phyloP scores from a whole-genome alignment of 495 filamentous ascomycete species.

The Annulohypoxylon maeteangense region DNA sequence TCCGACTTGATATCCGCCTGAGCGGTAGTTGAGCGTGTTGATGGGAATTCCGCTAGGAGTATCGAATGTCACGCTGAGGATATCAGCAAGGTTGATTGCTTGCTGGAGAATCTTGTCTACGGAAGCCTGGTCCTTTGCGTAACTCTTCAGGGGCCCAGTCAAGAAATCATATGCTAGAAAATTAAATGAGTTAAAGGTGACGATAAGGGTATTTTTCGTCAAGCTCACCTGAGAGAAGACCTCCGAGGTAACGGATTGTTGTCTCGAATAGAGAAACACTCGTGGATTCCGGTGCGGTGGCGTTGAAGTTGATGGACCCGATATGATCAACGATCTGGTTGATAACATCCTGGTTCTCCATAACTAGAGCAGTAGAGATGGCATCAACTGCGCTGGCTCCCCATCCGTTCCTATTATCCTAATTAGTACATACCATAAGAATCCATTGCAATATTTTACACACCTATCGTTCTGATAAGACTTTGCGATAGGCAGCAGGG shows the following conservation, averaged over 20 bases:
- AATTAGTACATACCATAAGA: slow-evolving; percentile 26
- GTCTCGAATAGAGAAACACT: slow-evolving; percentile 87
- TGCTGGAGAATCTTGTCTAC: slow-evolving; percentile 71
- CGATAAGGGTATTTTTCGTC: background rate
- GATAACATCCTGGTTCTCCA: slow-evolving; percentile 75
- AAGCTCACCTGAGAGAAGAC: slow-evolving; percentile 72
- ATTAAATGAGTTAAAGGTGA: background rate
- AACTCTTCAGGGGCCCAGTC: slow-evolving; percentile 70
- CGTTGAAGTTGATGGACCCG: slow-evolving; percentile 72
- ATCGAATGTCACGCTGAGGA: slow-evolving; percentile 80
- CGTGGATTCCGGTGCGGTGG: slow-evolving; percentile 54
- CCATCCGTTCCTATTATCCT: slow-evolving; percentile 76
- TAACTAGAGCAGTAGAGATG: slow-evolving; percentile 81
- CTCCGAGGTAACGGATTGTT: slow-evolving; percentile 86
- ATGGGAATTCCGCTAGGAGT: slow-evolving; percentile 80
- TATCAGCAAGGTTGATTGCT: slow-evolving; percentile 74
- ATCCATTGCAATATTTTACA: slow-evolving; percentile 26
- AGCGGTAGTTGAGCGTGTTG: slow-evolving; percentile 73
- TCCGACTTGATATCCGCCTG: slow-evolving; percentile 54
- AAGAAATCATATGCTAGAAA: slow-evolving; percentile 78
- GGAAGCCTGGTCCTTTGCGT: slow-evolving; percentile 57
- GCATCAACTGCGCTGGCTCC: slow-evolving; percentile 87
- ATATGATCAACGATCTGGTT: slow-evolving; percentile 76
- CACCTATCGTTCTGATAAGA: slow-evolving; percentile 75
- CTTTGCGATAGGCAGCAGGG: slow-evolving; percentile 75